Evolutionary conservation across 2,329 filamentous ascomycete species (phyloP), one percentile per base, ranked within the genome.

Genomic region (Cladorrhinum sp.): DNA sequence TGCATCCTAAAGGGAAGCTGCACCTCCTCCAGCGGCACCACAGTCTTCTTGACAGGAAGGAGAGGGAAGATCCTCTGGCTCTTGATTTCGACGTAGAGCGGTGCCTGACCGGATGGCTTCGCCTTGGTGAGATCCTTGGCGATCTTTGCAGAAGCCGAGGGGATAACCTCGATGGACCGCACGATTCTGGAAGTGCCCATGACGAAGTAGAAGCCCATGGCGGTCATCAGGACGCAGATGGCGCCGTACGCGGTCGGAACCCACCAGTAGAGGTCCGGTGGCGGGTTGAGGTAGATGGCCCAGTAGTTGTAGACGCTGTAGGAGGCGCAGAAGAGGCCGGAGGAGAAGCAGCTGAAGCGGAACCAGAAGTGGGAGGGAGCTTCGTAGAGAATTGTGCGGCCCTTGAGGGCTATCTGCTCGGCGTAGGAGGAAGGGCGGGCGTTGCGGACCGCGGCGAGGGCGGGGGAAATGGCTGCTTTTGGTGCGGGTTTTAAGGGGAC

Each of bases 321-420:
- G 38, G 72, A 66, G 59, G 84, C 77, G 71, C 81, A 84, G 68
- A 83, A 81, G 22, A 78, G 62, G 1, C 82, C 82, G 24, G 83
- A 80, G 13, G 76, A 72, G 72, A 87, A 86, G 69, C 84, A 84
- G 50, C 83, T 82, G 65, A 83, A 70, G 63, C 88, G 80, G 72
- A 86, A 88, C 73, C 80, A 79, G 59, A 82, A 81, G 68, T 90
- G 86, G 1, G 85, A 85, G 13, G 85, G 85, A 1, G 83, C 81
- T 67, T 87, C 79, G 76, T 89, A 91, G 49, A 91, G 77, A 2
- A 83, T 73, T 7, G 87, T 85, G 4, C 82, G 79, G 1, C 78
- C 69, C 64, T 84, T 82, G 60, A 77, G 76, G 13, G 84, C 81
- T 38, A 91, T 79, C 61, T 79, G 80, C 62, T 80, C 80, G 67